Evolutionary conservation across 2,329 filamentous ascomycete genomes (phyloP).

Genomic region (Torrubiella hemipterigena): DNA sequence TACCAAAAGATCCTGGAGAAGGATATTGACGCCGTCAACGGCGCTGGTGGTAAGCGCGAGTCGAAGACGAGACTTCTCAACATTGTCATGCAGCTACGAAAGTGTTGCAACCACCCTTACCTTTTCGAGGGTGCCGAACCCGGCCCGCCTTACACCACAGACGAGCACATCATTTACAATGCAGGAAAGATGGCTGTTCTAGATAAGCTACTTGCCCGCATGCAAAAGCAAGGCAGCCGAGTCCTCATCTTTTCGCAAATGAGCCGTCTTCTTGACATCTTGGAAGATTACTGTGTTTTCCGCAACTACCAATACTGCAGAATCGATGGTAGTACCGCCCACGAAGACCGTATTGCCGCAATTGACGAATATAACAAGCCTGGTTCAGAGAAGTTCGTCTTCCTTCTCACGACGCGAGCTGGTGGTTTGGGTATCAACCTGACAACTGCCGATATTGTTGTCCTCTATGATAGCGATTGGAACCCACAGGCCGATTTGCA

Average conservation of each 20-base stretch:
- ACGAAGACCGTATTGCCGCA: slow-evolving; percentile 92
- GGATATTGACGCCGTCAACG: slow-evolving; percentile 97
- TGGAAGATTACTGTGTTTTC: slow-evolving; percentile 98
- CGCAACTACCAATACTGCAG: slow-evolving; percentile 90
- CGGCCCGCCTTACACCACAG: slow-evolving; percentile 93
- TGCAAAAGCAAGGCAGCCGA: slow-evolving; percentile 78
- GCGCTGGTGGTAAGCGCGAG: slow-evolving; percentile 88
- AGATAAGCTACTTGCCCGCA: slow-evolving; percentile 75
- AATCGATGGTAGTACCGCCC: slow-evolving; percentile 91
- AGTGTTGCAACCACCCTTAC: slow-evolving; percentile 98
- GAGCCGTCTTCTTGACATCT: slow-evolving; percentile 91
- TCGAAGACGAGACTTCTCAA: slow-evolving; percentile 95
- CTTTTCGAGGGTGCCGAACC: slow-evolving; percentile 96
- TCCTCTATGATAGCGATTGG: slow-evolving; percentile 97
- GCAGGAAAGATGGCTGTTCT: slow-evolving; percentile 96
- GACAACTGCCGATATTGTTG: slow-evolving; percentile 87
- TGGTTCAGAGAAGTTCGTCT: slow-evolving; percentile 91
- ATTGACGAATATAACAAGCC: slow-evolving; percentile 99
- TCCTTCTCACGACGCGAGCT: slow-evolving; percentile 87
- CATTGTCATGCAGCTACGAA: slow-evolving; percentile 98
- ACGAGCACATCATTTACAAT: slow-evolving; percentile 89
- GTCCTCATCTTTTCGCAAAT: slow-evolving; percentile 99
- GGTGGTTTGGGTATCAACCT: slow-evolving; percentile 95
- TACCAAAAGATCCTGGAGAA: slow-evolving; percentile 98
- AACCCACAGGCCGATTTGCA: slow-evolving; percentile 97